Percentiles rank a stretch among this genome's conserved stretches.
Evolutionary conservation across 1,284 basidiomycete genomes (phyloP).

Genomic region (Ganoderma resinaceum): DNA sequence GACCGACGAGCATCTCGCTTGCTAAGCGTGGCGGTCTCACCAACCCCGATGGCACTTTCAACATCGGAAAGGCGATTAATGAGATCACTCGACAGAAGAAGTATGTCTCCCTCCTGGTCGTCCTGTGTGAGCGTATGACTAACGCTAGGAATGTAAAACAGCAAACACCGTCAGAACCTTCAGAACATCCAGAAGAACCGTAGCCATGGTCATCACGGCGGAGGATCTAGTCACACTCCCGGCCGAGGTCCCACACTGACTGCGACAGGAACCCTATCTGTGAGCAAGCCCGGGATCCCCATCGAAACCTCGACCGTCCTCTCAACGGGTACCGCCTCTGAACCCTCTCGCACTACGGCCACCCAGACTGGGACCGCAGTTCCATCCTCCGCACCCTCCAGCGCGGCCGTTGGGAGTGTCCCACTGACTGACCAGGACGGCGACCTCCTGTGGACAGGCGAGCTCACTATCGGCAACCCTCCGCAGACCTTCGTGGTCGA

Average conservation of each 20-base stretch:
- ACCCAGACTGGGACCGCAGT: not conserved
- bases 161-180: conserved; percentile 34
- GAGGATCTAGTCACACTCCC: not conserved
- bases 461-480: conserved; percentile 33
- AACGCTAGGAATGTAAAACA: conserved; percentile 3
- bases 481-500: conserved; percentile 33
- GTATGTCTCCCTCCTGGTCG: conserved; percentile 16
- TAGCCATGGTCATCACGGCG: not conserved
- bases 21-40: conserved; percentile 33
- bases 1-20: conserved; percentile 24
- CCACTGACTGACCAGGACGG: conserved; percentile 28
- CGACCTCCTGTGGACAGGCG: conserved; percentile 32
- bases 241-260: not conserved
- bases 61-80: conserved; percentile 26
- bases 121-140: not conserved
- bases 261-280: not conserved
- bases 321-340: conserved; percentile 12
- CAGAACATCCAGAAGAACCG: conserved; percentile 33
- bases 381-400: not conserved
- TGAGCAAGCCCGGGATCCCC: conserved; percentile 4
- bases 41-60: conserved; percentile 34
- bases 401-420: conserved; percentile 11
- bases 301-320: not conserved
- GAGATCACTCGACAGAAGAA: conserved; percentile 31
- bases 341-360: not conserved